Percentiles rank a stretch among this genome's conserved stretches.
Conservation (phyloP, 176 grass and related monocot species). For the Carex parvula region DNA sequence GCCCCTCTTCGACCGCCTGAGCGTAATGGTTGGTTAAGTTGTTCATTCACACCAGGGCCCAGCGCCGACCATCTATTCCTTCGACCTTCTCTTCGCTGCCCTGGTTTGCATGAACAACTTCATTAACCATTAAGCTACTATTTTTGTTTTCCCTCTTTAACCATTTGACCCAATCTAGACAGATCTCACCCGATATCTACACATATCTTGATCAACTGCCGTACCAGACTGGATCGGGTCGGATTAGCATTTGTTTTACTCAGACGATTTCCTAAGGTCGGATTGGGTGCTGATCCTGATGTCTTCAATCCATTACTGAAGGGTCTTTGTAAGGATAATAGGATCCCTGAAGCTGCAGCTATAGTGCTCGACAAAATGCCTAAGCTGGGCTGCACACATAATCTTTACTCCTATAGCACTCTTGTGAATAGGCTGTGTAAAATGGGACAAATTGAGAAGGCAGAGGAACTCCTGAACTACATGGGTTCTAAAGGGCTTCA, state of each 20-base stretch:
- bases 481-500: no score
- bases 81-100: not conserved
- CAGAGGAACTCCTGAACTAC: not conserved
- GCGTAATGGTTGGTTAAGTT: not conserved
- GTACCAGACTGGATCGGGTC: not conserved
- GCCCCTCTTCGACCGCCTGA: not conserved
- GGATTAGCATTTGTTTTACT: not conserved
- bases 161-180: not conserved
- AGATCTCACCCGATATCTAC: not conserved
- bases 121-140: not conserved
- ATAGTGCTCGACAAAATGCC: conserved; percentile 9
- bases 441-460: not conserved
- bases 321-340: not conserved
- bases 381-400: not conserved
- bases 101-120: not conserved
- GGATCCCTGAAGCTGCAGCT: not conserved
- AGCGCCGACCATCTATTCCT: not conserved
- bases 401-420: not conserved
- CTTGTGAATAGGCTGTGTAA: not conserved
- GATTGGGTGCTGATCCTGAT: not conserved
- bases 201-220: not conserved
- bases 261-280: not conserved
- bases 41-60: not conserved
- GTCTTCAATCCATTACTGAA: not conserved
- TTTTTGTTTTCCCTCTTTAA: not conserved